A percentile compares a stretch with the other conserved stretches of the same genome.
These are phyloP conservation scores for Cyclocybe cylindracea DNA, from an alignment of 768 basidiomycete species.

Conservation along the genomic window DNA sequence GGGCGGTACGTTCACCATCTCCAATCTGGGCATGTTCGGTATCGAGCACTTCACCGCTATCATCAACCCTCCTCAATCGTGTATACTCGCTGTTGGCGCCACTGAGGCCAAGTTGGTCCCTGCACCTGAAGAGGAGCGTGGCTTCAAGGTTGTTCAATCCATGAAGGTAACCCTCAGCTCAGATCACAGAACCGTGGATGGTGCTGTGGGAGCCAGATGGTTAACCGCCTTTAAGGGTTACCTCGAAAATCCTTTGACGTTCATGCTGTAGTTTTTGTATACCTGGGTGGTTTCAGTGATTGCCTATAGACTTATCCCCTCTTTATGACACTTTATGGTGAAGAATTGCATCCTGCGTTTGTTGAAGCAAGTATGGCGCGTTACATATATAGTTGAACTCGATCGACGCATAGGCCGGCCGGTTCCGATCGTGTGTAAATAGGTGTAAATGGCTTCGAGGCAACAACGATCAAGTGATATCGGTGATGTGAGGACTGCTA, in stretches of 20 bases:
- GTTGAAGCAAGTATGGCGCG: no score
- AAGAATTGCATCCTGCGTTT: background rate
- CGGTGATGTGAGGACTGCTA: no score
- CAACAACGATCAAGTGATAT: no score
- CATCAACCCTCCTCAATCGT: slow-evolving; percentile 98
- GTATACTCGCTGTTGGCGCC: slow-evolving; percentile 93
- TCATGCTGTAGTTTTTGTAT: slow-evolving; percentile 73
- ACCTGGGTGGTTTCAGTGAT: background rate
- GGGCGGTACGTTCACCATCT: slow-evolving; percentile 99
- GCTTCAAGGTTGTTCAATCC: slow-evolving; percentile 87
- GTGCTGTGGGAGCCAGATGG: slow-evolving; percentile 94
- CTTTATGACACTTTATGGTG: background rate
- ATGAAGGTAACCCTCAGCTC: slow-evolving; percentile 97
- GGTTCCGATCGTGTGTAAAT: no score
- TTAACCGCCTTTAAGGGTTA: slow-evolving; percentile 92
- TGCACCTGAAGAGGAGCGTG: slow-evolving; percentile 87
- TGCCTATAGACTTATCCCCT: slow-evolving; percentile 6
- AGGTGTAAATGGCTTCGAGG: no score
- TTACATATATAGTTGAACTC: no score
- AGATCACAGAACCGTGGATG: slow-evolving; percentile 96
- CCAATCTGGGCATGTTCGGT: slow-evolving; percentile 98
- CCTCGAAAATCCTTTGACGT: slow-evolving; percentile 94
- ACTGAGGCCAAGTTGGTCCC: slow-evolving; percentile 86
- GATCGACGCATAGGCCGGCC: no score
- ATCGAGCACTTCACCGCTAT: slow-evolving; percentile 97